Conservation (phyloP, 306 rosid species). For the Neltuma alba region DNA sequence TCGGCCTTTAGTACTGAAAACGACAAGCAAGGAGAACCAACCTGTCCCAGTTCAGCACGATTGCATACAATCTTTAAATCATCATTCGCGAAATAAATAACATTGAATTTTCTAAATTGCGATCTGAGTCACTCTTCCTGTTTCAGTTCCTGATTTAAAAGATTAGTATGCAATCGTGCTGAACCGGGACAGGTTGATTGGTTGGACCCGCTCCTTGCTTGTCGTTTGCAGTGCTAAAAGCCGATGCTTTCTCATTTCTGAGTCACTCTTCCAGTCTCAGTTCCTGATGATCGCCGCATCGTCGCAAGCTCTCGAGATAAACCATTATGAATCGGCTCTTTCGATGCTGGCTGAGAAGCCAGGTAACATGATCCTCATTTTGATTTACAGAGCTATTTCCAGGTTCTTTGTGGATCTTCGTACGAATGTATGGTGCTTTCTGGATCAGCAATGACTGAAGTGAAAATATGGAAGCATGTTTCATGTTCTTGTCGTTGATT, state of each 20-base stretch:
- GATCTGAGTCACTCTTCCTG: no score
- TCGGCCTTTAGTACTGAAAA: background rate
- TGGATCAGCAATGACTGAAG: background rate
- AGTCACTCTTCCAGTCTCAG: background rate
- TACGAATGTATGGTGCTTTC: background rate
- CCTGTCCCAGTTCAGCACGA: background rate
- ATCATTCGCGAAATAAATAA: no score
- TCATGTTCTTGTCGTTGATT: background rate
- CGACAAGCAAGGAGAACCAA: background rate
- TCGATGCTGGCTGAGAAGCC: slow-evolving; percentile 24
- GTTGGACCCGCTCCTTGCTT: background rate
- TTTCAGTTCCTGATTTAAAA: no score
- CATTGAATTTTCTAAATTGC: background rate
- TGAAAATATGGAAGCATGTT: background rate
- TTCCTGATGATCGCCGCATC: background rate
- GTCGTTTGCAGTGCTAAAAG: background rate
- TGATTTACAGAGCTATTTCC: background rate
- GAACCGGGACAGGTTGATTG: background rate
- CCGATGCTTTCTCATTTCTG: background rate
- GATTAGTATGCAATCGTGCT: background rate
- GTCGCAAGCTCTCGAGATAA: background rate
- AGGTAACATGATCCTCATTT: slow-evolving; percentile 36
- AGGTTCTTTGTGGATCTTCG: background rate
- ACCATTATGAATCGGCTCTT: background rate
- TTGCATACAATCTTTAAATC: background rate